Conservation (phyloP, 1,139 yeast genomes). For the Zygosaccharomyces pseudobailii region DNA sequence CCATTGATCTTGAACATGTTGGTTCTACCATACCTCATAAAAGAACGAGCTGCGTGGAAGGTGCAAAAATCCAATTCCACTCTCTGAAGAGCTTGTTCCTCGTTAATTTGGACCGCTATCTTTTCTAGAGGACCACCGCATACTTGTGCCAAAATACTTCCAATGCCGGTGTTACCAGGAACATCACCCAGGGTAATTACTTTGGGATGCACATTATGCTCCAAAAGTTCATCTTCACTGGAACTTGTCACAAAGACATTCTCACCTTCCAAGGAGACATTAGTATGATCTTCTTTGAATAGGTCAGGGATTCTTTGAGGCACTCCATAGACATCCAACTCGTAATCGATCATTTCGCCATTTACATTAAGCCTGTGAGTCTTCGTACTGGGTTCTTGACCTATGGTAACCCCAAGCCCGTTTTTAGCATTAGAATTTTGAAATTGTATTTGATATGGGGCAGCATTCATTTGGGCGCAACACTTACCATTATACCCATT, state of each 20-base stretch:
- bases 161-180: slow-evolving; percentile 43
- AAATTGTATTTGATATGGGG: neutral
- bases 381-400: slow-evolving; percentile 2
- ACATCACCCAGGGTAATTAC: slow-evolving; percentile 37
- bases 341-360: slow-evolving; percentile 9
- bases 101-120: slow-evolving; percentile 32
- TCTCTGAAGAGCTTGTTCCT: slow-evolving; percentile 8
- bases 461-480: neutral
- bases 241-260: slow-evolving; percentile 3
- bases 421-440: neutral
- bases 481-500: neutral
- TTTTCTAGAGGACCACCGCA: slow-evolving; percentile 74
- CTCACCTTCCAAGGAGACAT: slow-evolving; percentile 3
- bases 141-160: slow-evolving; percentile 51
- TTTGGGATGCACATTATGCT: slow-evolving; percentile 11
- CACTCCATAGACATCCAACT: slow-evolving; percentile 10
- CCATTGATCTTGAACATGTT: slow-evolving; percentile 66
- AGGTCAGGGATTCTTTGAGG: slow-evolving; percentile 14
- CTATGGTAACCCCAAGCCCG: neutral
- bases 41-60: slow-evolving; percentile 51
- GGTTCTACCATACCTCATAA: slow-evolving; percentile 50
- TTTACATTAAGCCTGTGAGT: neutral
- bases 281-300: slow-evolving; percentile 6
- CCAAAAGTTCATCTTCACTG: slow-evolving; percentile 13
- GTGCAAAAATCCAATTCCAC: slow-evolving; percentile 53